These are phyloP conservation scores for Macrophomina pseudophaseolina DNA, from an alignment of 2,329 filamentous ascomycete genomes.

Conservation along the genomic window DNA sequence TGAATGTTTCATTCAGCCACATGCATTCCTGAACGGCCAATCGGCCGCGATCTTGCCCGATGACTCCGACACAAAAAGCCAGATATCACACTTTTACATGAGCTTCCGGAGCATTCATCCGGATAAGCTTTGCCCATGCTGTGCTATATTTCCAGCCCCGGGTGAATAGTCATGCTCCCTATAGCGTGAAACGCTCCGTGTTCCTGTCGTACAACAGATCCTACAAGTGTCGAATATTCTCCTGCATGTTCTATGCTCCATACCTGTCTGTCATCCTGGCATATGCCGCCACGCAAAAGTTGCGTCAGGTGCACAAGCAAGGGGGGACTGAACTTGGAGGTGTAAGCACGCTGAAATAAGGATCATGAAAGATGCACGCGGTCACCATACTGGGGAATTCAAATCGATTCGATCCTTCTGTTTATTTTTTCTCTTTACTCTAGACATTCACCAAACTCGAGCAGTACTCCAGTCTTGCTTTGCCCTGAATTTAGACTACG, in stretches of 20 bases:
- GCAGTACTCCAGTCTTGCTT: neutral
- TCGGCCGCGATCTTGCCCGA: neutral
- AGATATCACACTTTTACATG: neutral
- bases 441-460: neutral
- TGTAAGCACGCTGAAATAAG: neutral
- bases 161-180: neutral
- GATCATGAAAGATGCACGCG: neutral
- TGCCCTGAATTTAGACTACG: neutral
- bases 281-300: neutral
- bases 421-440: neutral
- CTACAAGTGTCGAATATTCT: neutral
- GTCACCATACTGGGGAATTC: neutral
- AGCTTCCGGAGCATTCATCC: neutral
- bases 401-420: neutral
- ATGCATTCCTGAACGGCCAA: neutral
- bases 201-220: neutral
- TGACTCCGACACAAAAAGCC: neutral
- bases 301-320: neutral
- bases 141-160: neutral
- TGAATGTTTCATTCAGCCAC: conserved; percentile 17
- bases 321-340: neutral
- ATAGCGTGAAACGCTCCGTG: neutral
- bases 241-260: neutral
- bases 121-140: neutral
- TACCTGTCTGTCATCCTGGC: neutral